phyloP scores from a whole-genome alignment of 2,329 filamentous ascomycete genomes.

The Hypomyces perniciosus region DNA sequence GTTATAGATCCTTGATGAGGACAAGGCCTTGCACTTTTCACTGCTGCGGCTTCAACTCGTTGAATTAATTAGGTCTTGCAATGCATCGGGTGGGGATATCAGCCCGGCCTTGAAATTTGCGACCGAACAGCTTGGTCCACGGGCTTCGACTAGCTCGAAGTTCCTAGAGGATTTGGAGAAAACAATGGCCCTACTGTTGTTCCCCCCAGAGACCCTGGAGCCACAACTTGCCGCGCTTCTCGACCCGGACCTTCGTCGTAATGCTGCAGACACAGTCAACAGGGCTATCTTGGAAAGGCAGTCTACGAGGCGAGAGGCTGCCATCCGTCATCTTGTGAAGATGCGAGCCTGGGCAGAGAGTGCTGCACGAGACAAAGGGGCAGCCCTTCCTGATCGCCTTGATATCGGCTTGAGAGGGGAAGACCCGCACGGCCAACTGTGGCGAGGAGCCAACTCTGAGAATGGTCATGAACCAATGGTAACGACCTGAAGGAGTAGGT shows the following conservation, averaged over 20 bases:
- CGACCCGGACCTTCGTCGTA: constrained; percentile 69
- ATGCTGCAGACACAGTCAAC: constrained; percentile 85
- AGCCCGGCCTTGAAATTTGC: constrained; percentile 79
- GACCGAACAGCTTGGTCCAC: constrained; percentile 76
- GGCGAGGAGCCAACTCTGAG: constrained; percentile 21
- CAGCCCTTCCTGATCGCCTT: constrained; percentile 28
- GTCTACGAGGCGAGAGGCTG: constrained; percentile 68
- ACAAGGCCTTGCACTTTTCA: constrained; percentile 81
- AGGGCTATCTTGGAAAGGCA: constrained; percentile 75
- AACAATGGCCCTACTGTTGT: constrained; percentile 89
- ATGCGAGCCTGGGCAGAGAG: constrained; percentile 81
- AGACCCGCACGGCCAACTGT: constrained; percentile 23
- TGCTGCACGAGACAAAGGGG: constrained; percentile 38
- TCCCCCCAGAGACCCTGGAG: constrained; percentile 72
- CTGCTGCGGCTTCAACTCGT: constrained; percentile 86
- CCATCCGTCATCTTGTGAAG: constrained; percentile 73
- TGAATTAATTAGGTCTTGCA: constrained; percentile 80
- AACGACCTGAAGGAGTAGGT: constrained; percentile 34
- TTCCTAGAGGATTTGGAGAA: constrained; percentile 85
- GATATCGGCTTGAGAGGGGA: constrained; percentile 34
- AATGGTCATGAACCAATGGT: constrained; percentile 48
- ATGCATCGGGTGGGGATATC: constrained; percentile 64
- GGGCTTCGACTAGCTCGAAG: constrained; percentile 71
- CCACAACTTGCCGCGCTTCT: constrained; percentile 71
- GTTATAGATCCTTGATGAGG: constrained; percentile 73